Evolutionary conservation across 352 stramenopile genomes (phyloP).

Genomic region (Phytopythium sindhum): DNA sequence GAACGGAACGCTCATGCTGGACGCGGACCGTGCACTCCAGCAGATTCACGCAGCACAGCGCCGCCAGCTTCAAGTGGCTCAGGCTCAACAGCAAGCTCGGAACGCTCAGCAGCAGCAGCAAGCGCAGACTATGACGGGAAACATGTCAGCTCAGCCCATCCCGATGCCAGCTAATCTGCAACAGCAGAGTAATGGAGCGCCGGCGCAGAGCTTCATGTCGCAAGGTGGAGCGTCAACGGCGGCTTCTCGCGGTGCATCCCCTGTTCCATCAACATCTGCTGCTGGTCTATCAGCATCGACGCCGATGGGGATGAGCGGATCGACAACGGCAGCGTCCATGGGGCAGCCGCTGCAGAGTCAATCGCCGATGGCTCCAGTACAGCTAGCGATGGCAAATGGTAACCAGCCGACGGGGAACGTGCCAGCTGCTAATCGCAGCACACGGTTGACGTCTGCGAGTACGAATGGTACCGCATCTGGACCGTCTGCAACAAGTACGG

Average conservation of each 20-base stretch:
- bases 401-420: not conserved
- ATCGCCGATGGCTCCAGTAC: not conserved
- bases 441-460: not conserved
- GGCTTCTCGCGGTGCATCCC: not conserved
- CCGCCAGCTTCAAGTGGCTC: slow-evolving; percentile 30
- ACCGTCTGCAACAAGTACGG: not conserved
- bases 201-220: slow-evolving; percentile 8
- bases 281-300: not conserved
- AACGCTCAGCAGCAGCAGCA: slow-evolving; percentile 12
- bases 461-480: slow-evolving; percentile 11
- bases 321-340: slow-evolving; percentile 4
- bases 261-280: not conserved
- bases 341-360: slow-evolving; percentile 1
- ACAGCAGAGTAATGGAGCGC: slow-evolving; percentile 7
- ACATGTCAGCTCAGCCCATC: slow-evolving; percentile 11
- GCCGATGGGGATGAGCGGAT: slow-evolving; percentile 17
- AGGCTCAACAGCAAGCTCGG: slow-evolving; percentile 6
- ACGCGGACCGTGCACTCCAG: slow-evolving; percentile 68
- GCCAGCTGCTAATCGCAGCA: not conserved
- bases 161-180: slow-evolving; percentile 22
- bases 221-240: not conserved
- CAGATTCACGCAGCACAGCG: slow-evolving; percentile 76
- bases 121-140: not conserved
- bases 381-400: not conserved
- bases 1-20: slow-evolving; percentile 79